Base-by-base conservation (phyloP, 176 grass and related monocot genomes). In the Oryza officinalis region DNA sequence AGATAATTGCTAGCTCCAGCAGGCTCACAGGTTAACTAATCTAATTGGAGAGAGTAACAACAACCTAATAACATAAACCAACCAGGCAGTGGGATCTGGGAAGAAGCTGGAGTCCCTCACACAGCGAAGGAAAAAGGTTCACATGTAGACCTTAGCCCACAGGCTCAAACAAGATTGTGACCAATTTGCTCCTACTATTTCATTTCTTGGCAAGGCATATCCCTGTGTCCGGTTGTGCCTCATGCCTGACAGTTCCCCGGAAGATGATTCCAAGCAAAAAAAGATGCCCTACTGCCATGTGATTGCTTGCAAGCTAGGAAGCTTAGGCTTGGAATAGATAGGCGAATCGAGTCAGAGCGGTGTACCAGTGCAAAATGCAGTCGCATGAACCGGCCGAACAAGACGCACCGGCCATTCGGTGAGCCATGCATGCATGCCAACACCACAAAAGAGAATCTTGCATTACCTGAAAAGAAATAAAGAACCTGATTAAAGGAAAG, bases 271-370 rank as follows among this genome's bases (percentile, higher is more conserved):
- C 82, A 71, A 75, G 63, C 15, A 4, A 69, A 61, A 38, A 38
- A 80, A 85, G 63, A 81, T 76, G 82, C 63, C 82, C 14, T 22
- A 37, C 27, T 11, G 76, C 82, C 87, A 89, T 85, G 87, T 85
- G 87, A 74, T 25, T 35, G 73, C 65, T 65, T 27, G 47, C 65
- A 60, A 71, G 5, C 86, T 52, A 72, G 80, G 37, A 15, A 12
- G 72, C 5, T n/a, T 44, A 22, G 64, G 37, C 71, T 38, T n/a
- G 32, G 63, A 59, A 33, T n/a, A 52, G 65, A 76, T 50, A 13
- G 11, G 22, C 13, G 38, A 20, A 72, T 71, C 41, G 0, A 30
- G 50, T 54, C 40, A 13, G 27, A 38, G 30, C n/a, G n/a, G 8
- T 50, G 66, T 66, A 78, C 65, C 30, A 32, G 22, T 81, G 85